Conservation (phyloP, 2,329 filamentous ascomycete species). For the Septoria linicola region DNA sequence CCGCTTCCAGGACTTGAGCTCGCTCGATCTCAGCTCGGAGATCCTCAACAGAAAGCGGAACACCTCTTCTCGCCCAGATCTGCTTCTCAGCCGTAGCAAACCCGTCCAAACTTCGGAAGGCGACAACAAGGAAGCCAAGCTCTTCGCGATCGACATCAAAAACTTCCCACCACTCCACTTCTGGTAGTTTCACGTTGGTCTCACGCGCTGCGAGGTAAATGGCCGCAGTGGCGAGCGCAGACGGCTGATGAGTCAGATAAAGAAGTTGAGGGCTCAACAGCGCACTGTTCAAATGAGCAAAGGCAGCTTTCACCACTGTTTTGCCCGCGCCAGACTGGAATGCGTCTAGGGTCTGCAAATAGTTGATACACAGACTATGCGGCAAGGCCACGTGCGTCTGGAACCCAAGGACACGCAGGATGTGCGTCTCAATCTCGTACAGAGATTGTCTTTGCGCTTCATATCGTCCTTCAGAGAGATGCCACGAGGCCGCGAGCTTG, state of each 20-base stretch:
- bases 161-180: conserved; percentile 93
- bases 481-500: conserved; percentile 38
- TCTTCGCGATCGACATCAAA: conserved; percentile 96
- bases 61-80: conserved; percentile 51
- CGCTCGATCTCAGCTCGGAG: conserved; percentile 60
- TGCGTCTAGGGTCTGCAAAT: conserved; percentile 83
- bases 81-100: conserved; percentile 63
- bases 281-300: conserved; percentile 82
- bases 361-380: conserved; percentile 83
- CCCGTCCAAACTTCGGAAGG: conserved; percentile 72
- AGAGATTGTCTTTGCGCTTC: conserved; percentile 63
- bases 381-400: conserved; percentile 82
- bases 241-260: conserved; percentile 89
- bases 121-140: conserved; percentile 87
- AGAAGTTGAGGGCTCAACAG: conserved; percentile 84
- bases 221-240: conserved; percentile 78
- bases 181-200: conserved; percentile 71
- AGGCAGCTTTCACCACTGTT: conserved; percentile 61
- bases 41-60: conserved; percentile 59
- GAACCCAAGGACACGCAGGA: conserved; percentile 75
- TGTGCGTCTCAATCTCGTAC: conserved; percentile 71
- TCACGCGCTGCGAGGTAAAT: conserved; percentile 88
- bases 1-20: conserved; percentile 12
- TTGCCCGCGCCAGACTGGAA: conserved; percentile 47
- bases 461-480: conserved; percentile 72